These are phyloP conservation scores for Calonectria pteridis DNA, from an alignment of 2,329 filamentous ascomycete genomes.

Conservation along the genomic window DNA sequence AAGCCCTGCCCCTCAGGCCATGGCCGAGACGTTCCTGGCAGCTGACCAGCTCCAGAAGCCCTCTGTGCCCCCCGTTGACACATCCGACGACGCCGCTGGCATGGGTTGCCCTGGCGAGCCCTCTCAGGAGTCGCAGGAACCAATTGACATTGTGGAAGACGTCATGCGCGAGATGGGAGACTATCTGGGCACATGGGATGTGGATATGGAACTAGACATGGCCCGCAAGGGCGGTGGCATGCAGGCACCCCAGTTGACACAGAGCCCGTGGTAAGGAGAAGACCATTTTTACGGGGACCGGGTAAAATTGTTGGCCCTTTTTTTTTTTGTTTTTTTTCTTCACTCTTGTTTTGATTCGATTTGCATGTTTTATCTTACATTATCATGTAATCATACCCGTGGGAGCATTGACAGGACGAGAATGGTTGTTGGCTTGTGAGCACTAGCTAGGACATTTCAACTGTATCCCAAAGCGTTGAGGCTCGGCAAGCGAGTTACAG, in stretches of 20 bases:
- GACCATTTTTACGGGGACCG: background rate
- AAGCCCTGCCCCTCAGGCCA: conserved; percentile 41
- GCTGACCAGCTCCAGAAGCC: conserved; percentile 38
- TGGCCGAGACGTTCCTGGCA: conserved; percentile 43
- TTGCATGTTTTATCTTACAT: background rate
- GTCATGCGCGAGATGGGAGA: conserved; percentile 53
- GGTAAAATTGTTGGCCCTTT: background rate
- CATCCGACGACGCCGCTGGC: conserved; percentile 18
- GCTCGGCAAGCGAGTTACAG: conserved; percentile 9
- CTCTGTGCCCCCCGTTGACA: conserved; percentile 6
- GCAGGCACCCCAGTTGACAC: conserved; percentile 27
- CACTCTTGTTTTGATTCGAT: background rate
- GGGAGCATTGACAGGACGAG: conserved; percentile 9
- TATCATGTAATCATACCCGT: conserved; percentile 15
- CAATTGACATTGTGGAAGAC: conserved; percentile 52
- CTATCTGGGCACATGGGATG: conserved; percentile 50
- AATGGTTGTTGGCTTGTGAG: conserved; percentile 18
- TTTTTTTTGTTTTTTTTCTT: background rate
- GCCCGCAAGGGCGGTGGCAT: conserved; percentile 37
- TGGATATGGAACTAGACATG: conserved; percentile 52
- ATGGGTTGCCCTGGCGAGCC: conserved; percentile 16
- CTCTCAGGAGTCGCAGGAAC: conserved; percentile 45
- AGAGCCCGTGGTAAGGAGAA: conserved; percentile 45
- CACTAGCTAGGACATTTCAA: conserved; percentile 5
- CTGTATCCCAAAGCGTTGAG: background rate